phyloP scores from a whole-genome alignment of 1,284 basidiomycete genomes.

The Acaromyces ingoldii region DNA sequence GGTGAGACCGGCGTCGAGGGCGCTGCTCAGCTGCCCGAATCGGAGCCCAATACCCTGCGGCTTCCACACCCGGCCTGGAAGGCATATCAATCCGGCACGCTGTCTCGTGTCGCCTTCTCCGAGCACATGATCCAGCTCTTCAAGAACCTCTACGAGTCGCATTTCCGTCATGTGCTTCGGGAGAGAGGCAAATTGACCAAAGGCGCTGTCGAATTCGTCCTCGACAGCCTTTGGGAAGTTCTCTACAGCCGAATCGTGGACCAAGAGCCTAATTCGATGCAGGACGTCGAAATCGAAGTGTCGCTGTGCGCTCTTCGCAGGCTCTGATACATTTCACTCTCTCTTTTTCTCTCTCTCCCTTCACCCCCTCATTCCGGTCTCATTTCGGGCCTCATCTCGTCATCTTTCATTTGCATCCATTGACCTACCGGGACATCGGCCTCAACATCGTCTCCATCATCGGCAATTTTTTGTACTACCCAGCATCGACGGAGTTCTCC shows the following conservation, averaged over 20 bases:
- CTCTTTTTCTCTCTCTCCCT: neutral
- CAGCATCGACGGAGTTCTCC: too few species aligned
- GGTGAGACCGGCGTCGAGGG: constrained; percentile 14
- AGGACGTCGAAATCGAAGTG: constrained; percentile 10
- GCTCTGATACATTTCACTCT: neutral
- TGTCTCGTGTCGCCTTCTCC: constrained; percentile 48
- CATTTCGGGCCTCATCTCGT: neutral
- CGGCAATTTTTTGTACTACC: too few species aligned
- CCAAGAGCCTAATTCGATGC: constrained; percentile 16
- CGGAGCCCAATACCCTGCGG: constrained; percentile 38
- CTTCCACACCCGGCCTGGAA: constrained; percentile 53
- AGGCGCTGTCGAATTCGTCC: constrained; percentile 50
- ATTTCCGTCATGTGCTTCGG: constrained; percentile 50
- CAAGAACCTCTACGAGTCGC: constrained; percentile 53
- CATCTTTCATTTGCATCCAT: neutral
- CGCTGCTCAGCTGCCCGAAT: constrained; percentile 10
- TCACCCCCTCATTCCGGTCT: too few species aligned
- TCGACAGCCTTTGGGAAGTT: constrained; percentile 53
- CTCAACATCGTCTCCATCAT: too few species aligned
- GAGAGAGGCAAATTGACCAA: constrained; percentile 50
- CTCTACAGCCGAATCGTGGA: constrained; percentile 32
- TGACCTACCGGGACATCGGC: too few species aligned
- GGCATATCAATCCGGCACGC: constrained; percentile 49
- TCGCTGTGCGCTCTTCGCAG: neutral
- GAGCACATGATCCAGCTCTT: constrained; percentile 51